These are phyloP conservation scores for Umbelopsis sp. DNA, from an alignment of 192 early-diverging fungal genomes.

Conservation along the genomic window DNA sequence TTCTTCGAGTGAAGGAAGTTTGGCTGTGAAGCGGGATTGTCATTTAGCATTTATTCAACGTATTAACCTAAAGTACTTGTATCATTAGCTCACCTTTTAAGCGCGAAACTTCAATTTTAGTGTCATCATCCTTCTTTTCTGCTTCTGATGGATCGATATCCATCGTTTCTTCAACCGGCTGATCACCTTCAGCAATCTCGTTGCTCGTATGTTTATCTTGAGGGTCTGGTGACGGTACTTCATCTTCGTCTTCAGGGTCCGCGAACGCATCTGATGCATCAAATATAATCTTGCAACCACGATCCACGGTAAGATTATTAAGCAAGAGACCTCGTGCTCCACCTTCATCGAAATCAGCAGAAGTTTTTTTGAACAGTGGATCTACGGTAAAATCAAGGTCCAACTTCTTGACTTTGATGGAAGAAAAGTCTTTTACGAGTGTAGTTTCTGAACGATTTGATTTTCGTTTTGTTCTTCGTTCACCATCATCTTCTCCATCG, in stretches of 20 bases:
- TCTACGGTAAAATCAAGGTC: conserved; percentile 93
- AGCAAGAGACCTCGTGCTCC: conserved; percentile 90
- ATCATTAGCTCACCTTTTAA: conserved; percentile 38
- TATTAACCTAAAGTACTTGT: too few species aligned
- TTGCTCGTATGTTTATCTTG: conserved; percentile 18
- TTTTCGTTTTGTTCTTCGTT: conserved; percentile 45
- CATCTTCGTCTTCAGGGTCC: conserved; percentile 42
- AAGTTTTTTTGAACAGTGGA: conserved; percentile 97
- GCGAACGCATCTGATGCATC: conserved; percentile 83
- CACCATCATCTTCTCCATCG: conserved; percentile 55
- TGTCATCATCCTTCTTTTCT: neutral
- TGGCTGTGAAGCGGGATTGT: neutral
- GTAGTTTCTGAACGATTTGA: conserved; percentile 62
- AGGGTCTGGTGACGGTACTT: neutral
- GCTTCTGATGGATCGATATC: conserved; percentile 4
- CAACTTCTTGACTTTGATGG: conserved; percentile 81
- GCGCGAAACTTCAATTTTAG: conserved; percentile 40
- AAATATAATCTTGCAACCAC: conserved; percentile 90
- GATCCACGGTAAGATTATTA: conserved; percentile 82
- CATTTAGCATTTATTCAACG: too few species aligned
- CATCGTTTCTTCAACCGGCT: conserved; percentile 33
- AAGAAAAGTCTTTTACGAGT: conserved; percentile 78
- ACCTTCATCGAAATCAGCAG: conserved; percentile 97
- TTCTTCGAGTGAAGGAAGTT: conserved; percentile 17
- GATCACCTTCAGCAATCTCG: conserved; percentile 8